A percentile compares a stretch with the other conserved stretches of the same genome.
These are phyloP conservation scores for Colletotrichum trifolii DNA, from an alignment of 2,329 filamentous ascomycete species.

Conservation along the genomic window DNA sequence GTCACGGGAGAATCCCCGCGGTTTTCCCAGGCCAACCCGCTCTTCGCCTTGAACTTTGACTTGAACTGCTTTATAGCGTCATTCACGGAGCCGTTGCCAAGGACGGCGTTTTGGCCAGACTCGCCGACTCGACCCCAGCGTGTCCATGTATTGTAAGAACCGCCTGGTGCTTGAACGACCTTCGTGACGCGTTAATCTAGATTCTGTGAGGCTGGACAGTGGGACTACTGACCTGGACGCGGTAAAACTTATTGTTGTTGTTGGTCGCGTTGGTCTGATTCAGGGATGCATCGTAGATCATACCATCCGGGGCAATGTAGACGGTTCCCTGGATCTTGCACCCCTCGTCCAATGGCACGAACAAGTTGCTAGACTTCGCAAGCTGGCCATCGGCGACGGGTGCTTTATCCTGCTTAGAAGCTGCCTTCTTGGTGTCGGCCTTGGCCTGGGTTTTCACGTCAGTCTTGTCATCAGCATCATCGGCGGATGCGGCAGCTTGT, in stretches of 20 bases:
- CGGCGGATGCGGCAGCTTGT: constrained; percentile 32
- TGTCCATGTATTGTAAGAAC: constrained; percentile 72
- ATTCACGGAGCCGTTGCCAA: constrained; percentile 54
- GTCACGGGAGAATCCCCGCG: constrained; percentile 67
- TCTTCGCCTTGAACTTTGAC: constrained; percentile 72
- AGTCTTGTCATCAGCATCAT: constrained; percentile 41
- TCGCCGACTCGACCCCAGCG: constrained; percentile 84
- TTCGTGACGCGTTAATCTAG: too few species aligned
- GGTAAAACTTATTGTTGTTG: constrained; percentile 89
- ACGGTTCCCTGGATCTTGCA: constrained; percentile 60
- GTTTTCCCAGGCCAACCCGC: constrained; percentile 65
- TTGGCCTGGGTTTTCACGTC: constrained; percentile 45
- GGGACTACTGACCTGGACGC: constrained; percentile 67
- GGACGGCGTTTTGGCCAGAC: constrained; percentile 57
- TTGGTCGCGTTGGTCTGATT: constrained; percentile 78
- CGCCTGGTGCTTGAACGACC: too few species aligned
- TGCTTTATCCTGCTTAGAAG: constrained; percentile 45
- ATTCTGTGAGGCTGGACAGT: neutral
- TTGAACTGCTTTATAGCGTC: constrained; percentile 63
- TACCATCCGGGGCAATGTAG: constrained; percentile 71
- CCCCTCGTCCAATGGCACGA: constrained; percentile 63
- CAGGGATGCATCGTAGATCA: constrained; percentile 82
- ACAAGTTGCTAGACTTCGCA: constrained; percentile 56
- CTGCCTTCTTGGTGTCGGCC: constrained; percentile 17
- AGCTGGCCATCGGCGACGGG: constrained; percentile 56